Percentiles rank a stretch among this genome's conserved stretches.
Evolutionary conservation across 768 basidiomycete genomes (phyloP).

Genomic region (Hemileccinum rubropunctum): DNA sequence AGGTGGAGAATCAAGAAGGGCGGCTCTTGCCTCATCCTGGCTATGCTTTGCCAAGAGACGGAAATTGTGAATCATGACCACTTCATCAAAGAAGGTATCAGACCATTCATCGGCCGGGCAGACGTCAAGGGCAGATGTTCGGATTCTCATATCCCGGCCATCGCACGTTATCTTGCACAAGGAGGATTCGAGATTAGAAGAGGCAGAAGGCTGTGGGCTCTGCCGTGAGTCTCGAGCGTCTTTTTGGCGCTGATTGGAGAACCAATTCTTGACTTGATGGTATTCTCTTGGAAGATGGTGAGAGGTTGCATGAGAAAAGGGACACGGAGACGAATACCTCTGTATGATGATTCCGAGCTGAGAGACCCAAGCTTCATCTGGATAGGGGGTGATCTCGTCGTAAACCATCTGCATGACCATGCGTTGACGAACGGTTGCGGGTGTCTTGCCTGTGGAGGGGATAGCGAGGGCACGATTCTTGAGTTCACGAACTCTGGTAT

Average conservation of each 20-base stretch:
- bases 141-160: constrained; percentile 45
- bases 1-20: constrained; percentile 24
- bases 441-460: constrained; percentile 40
- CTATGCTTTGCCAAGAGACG: constrained; percentile 36
- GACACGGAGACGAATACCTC: constrained; percentile 36
- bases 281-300: constrained; percentile 40
- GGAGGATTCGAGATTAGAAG: constrained; percentile 35
- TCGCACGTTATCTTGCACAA: constrained; percentile 35
- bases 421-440: constrained; percentile 53
- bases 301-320: not conserved
- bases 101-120: constrained; percentile 52
- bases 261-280: constrained; percentile 66
- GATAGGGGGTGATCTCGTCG: constrained; percentile 64
- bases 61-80: constrained; percentile 57
- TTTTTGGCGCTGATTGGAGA: constrained; percentile 60
- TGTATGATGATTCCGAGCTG: constrained; percentile 56
- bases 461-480: constrained; percentile 32
- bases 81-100: constrained; percentile 59
- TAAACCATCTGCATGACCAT: constrained; percentile 62
- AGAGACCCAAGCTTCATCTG: constrained; percentile 58
- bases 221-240: constrained; percentile 38
- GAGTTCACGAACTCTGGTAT: constrained; percentile 29
- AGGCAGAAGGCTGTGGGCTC: constrained; percentile 31
- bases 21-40: constrained; percentile 34
- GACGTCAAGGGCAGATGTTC: constrained; percentile 44